These are phyloP conservation scores for Fennellomyces sp. DNA, from an alignment of 371 early-diverging fungal species.

Conservation along the genomic window DNA sequence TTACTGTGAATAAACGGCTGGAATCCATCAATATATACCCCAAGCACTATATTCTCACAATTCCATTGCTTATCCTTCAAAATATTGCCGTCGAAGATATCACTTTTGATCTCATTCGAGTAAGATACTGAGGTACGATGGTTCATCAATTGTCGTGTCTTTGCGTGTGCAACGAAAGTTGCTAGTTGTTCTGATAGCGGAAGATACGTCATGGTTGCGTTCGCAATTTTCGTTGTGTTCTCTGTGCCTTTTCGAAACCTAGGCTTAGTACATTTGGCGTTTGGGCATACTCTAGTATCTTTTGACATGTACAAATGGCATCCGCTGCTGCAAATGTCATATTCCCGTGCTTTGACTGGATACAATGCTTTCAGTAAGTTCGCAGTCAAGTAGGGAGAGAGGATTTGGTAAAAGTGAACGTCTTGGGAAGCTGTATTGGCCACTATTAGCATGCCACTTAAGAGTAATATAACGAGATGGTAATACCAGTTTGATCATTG, in stretches of 20 bases:
- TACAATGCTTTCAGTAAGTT: neutral
- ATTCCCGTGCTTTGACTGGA: neutral
- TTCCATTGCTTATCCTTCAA: neutral
- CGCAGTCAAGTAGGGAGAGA: neutral
- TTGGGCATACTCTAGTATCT: neutral
- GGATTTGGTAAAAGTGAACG: no score
- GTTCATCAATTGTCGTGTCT: neutral
- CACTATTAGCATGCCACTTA: no score
- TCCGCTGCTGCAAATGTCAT: neutral
- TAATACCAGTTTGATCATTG: no score
- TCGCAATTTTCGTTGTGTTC: neutral
- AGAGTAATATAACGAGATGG: no score
- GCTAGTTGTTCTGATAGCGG: neutral
- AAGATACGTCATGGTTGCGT: neutral
- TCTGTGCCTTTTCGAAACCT: neutral
- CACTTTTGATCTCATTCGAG: neutral
- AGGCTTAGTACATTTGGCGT: neutral
- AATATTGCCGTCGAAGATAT: neutral
- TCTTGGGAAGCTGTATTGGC: no score
- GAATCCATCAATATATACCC: neutral
- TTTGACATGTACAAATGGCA: neutral
- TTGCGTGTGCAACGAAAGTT: neutral
- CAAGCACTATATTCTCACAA: neutral
- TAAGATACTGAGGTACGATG: no score
- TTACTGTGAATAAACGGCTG: neutral